A percentile compares a stretch with the other conserved stretches of the same genome.
Evolutionary conservation across 2,329 filamentous ascomycete species (phyloP).

Genomic region (Coleophoma cylindrospora): DNA sequence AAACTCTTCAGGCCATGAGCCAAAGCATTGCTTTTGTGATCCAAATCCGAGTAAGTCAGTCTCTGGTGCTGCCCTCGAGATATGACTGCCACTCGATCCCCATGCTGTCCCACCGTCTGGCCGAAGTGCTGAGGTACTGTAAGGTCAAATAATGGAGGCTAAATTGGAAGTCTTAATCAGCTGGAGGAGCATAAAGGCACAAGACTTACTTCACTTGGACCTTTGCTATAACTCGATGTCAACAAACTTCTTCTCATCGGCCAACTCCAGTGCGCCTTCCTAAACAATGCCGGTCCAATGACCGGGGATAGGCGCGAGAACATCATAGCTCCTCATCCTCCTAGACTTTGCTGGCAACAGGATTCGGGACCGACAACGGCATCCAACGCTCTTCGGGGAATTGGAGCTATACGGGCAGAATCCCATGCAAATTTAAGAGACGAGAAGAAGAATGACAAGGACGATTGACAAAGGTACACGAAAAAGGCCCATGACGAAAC

Average conservation of each 20-base stretch:
- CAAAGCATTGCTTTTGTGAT: conserved; percentile 70
- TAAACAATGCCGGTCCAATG: not conserved
- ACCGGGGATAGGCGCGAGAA: not conserved
- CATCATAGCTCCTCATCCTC: not conserved
- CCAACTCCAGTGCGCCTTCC: not conserved
- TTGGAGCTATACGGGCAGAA: too few species aligned
- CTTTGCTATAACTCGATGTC: conserved; percentile 27
- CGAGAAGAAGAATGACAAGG: too few species aligned
- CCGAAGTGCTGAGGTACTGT: conserved; percentile 73
- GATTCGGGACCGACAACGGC: too few species aligned
- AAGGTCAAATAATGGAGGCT: conserved; percentile 62
- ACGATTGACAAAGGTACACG: too few species aligned
- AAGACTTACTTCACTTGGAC: conserved; percentile 26
- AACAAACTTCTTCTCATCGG: conserved; percentile 17
- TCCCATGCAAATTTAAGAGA: too few species aligned
- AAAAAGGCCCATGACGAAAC: too few species aligned
- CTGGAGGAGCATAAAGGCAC: conserved; percentile 1
- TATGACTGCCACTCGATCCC: conserved; percentile 58
- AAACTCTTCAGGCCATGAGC: conserved; percentile 64
- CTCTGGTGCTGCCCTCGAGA: conserved; percentile 43
- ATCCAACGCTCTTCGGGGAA: too few species aligned
- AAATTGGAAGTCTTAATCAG: conserved; percentile 2
- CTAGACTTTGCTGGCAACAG: not conserved
- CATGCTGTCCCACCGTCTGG: conserved; percentile 55
- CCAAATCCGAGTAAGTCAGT: conserved; percentile 71